Evolutionary conservation across 225 moss, liverwort and hornwort species (phyloP).

Genomic region (Marchantia polymorpha): DNA sequence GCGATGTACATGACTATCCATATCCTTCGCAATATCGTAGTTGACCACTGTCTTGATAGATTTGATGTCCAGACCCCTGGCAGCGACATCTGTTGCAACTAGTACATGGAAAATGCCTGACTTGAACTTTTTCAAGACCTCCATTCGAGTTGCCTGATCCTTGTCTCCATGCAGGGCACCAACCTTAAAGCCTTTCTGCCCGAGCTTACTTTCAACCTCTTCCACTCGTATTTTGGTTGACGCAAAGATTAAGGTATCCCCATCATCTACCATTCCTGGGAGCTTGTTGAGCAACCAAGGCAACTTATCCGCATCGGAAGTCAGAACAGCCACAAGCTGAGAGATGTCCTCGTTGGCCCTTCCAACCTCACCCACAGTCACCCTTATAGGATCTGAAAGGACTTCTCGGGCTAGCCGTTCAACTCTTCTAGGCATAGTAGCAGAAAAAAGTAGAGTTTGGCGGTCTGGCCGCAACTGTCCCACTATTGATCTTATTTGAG

Average conservation of each 20-base stretch:
- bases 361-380: constrained; percentile 78
- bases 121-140: constrained; percentile 92
- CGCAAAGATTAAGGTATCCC: constrained; percentile 83
- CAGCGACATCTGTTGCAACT: constrained; percentile 97
- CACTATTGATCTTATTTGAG: constrained; percentile 90
- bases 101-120: constrained; percentile 73
- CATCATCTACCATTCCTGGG: constrained; percentile 82
- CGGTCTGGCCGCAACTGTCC: constrained; percentile 96
- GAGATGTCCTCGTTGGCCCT: constrained; percentile 96
- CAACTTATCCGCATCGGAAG: constrained; percentile 72
- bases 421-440: constrained; percentile 92
- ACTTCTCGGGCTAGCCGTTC: constrained; percentile 92
- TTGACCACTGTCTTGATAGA: constrained; percentile 94
- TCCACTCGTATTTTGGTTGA: constrained; percentile 94
- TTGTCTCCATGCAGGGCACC: constrained; percentile 98
- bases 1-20: constrained; percentile 98
- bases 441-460: constrained; percentile 91
- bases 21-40: constrained; percentile 93
- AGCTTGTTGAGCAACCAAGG: constrained; percentile 77
- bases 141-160: constrained; percentile 93
- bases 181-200: constrained; percentile 69
- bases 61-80: constrained; percentile 96
- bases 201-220: constrained; percentile 75
- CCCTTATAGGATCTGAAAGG: constrained; percentile 76
- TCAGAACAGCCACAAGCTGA: constrained; percentile 74